Evolutionary conservation across 176 grass and related monocot genomes (phyloP).

Genomic region (Musa beccarii): DNA sequence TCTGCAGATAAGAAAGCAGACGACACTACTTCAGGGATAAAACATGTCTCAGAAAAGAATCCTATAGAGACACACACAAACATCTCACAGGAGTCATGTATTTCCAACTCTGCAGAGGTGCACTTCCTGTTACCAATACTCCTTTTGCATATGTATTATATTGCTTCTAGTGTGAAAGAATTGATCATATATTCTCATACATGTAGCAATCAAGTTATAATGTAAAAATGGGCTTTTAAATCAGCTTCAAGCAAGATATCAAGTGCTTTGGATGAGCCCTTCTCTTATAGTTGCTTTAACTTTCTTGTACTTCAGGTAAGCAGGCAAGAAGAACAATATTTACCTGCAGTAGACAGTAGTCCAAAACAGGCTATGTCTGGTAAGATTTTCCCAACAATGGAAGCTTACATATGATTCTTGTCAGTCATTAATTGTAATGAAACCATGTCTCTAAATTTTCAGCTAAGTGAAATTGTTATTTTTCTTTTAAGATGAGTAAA

Average conservation of each 20-base stretch:
- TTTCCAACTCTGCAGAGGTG: slow-evolving; percentile 49
- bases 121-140: slow-evolving; percentile 20
- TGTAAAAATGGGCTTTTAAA: neutral
- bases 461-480: neutral
- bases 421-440: neutral
- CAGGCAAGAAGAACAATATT: neutral
- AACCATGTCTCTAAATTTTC: too few relatives aligned
- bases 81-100: slow-evolving; percentile 23
- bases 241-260: neutral
- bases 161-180: neutral
- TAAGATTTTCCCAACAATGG: neutral
- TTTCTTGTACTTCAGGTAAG: neutral
- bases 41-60: slow-evolving; percentile 25
- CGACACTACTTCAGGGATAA: slow-evolving; percentile 26
- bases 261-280: neutral
- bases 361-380: neutral
- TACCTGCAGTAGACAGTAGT: neutral
- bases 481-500: neutral
- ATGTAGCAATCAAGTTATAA: neutral
- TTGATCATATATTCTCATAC: neutral
- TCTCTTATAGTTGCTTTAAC: neutral
- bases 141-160: neutral
- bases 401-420: neutral
- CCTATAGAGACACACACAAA: slow-evolving; percentile 30
- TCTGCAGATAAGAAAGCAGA: slow-evolving; percentile 3